These are phyloP conservation scores for Hyaloscypha variabilis DNA, from an alignment of 495 filamentous ascomycete genomes.

Conservation along the genomic window DNA sequence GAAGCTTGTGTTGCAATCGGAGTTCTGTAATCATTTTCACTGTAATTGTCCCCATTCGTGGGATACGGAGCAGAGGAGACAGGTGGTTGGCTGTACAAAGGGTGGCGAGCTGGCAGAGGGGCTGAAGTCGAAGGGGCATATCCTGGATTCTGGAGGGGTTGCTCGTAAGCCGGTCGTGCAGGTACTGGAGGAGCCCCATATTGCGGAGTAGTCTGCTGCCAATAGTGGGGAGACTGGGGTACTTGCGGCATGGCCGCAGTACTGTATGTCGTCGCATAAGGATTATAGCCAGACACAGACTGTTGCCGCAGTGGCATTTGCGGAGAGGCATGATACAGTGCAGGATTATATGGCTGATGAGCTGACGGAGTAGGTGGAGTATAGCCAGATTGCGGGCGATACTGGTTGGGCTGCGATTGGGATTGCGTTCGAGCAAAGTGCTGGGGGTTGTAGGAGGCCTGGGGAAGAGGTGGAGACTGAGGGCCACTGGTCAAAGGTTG, in stretches of 20 bases:
- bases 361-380: conserved; percentile 26
- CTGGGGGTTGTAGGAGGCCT: conserved; percentile 76
- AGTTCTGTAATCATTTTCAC: conserved; percentile 17
- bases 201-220: conserved; percentile 34
- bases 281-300: conserved; percentile 32
- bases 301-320: conserved; percentile 34
- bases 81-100: conserved; percentile 25
- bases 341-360: conserved; percentile 74
- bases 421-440: conserved; percentile 71
- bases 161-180: conserved; percentile 47
- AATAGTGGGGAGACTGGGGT: conserved; percentile 40
- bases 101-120: conserved; percentile 22
- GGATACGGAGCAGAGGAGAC: conserved; percentile 22
- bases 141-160: conserved; percentile 26
- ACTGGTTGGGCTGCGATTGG: conserved; percentile 46
- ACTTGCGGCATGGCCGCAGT: conserved; percentile 38
- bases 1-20: conserved; percentile 15
- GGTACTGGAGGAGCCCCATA: conserved; percentile 39
- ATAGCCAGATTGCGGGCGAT: conserved; percentile 46
- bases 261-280: conserved; percentile 29
- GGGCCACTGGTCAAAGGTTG: conserved; percentile 47
- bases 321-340: conserved; percentile 55
- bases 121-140: conserved; percentile 24
- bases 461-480: conserved; percentile 27
- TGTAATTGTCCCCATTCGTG: conserved; percentile 23